Conservation (phyloP, 164 flowering plant genomes). For the Liquidambar formosana region DNA sequence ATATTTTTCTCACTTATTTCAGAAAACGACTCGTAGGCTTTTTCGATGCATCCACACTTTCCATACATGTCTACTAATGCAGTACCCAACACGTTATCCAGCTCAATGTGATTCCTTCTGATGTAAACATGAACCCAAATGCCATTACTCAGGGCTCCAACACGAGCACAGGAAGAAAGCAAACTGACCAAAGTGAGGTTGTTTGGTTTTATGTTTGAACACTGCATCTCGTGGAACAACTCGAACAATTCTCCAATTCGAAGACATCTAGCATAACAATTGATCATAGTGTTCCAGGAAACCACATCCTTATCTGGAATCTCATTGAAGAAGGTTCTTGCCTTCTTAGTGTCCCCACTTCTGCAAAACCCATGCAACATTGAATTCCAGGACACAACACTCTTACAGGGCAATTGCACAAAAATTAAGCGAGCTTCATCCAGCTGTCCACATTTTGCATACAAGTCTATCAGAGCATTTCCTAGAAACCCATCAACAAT, state of each 20-base stretch:
- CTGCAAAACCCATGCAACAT: constrained; percentile 26
- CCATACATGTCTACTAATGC: constrained; percentile 25
- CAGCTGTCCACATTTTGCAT: constrained; percentile 16
- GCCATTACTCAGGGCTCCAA: constrained; percentile 24
- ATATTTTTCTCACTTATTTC: constrained; percentile 12
- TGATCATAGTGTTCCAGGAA: constrained; percentile 32
- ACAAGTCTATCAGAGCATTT: constrained; percentile 22
- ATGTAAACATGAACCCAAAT: constrained; percentile 28
- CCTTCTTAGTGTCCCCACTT: constrained; percentile 11
- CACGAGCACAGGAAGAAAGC: constrained; percentile 22
- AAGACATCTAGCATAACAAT: constrained; percentile 4
- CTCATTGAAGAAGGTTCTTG: constrained; percentile 14
- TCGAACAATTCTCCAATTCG: constrained; percentile 8
- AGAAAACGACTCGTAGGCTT: constrained; percentile 11
- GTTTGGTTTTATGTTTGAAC: constrained; percentile 14
- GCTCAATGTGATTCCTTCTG: constrained; percentile 10
- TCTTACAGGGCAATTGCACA: constrained; percentile 14
- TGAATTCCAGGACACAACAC: constrained; percentile 32
- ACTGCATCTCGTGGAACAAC: constrained; percentile 25
- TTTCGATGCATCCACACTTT: constrained; percentile 21
- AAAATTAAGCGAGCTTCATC: constrained; percentile 11
- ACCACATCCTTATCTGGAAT: constrained; percentile 28
- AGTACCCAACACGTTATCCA: constrained; percentile 17
- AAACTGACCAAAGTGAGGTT: constrained; percentile 21
- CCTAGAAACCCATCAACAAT: constrained; percentile 25